These are phyloP conservation scores for Marasmius sp. DNA, from an alignment of 1,284 basidiomycete species.

Conservation along the genomic window DNA sequence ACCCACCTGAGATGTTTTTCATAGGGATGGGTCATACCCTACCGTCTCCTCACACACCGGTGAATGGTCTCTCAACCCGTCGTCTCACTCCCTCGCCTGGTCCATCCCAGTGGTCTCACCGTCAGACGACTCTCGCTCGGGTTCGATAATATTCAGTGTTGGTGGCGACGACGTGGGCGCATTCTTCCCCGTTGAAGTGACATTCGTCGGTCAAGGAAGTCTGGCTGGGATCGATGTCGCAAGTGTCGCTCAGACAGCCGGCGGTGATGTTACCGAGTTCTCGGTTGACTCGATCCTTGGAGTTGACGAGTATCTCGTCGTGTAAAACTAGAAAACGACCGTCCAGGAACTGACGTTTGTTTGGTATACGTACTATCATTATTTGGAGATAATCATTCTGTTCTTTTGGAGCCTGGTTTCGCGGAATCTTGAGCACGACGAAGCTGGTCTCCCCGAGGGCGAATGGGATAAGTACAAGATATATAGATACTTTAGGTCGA, in stretches of 20 bases:
- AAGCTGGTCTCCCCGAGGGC: too few species aligned
- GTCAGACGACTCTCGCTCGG: conserved; percentile 58
- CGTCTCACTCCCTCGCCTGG: conserved; percentile 85
- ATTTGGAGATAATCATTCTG: background rate
- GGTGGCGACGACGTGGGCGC: conserved; percentile 80
- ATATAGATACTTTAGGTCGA: too few species aligned
- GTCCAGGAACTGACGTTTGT: too few species aligned
- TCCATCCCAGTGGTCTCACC: conserved; percentile 63
- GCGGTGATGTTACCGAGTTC: conserved; percentile 64
- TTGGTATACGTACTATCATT: background rate
- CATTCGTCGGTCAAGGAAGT: conserved; percentile 80
- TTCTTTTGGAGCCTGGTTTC: too few species aligned
- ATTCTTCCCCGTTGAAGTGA: conserved; percentile 92
- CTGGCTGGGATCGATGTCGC: conserved; percentile 71
- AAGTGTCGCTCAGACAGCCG: conserved; percentile 56
- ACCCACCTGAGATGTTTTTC: conserved; percentile 1
- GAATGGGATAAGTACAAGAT: too few species aligned
- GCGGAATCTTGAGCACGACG: too few species aligned
- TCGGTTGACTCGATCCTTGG: conserved; percentile 76
- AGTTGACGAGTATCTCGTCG: conserved; percentile 71
- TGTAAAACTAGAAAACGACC: conserved; percentile 21
- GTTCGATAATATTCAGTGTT: conserved; percentile 86
- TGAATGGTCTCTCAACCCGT: conserved; percentile 80
- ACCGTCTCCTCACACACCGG: conserved; percentile 79
- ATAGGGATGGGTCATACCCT: conserved; percentile 80